Evolutionary conservation across 116 monocot genomes (phyloP).

Genomic region (Thalassia testudinum): DNA sequence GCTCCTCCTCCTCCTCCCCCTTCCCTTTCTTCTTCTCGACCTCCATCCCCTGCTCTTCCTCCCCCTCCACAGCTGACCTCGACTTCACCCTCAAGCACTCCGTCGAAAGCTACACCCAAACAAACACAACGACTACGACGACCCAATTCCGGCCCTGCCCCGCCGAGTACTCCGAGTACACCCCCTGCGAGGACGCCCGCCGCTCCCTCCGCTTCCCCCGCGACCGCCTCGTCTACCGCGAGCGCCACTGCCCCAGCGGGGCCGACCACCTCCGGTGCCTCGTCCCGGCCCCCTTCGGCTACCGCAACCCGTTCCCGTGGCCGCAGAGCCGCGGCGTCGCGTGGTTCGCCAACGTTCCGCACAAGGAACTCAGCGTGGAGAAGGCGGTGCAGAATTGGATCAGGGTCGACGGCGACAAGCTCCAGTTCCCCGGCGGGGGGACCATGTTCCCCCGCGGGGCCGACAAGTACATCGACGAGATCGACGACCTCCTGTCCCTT

Average conservation of each 20-base stretch:
- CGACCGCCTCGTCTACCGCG: slow-evolving; percentile 40
- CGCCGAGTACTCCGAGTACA: slow-evolving; percentile 19
- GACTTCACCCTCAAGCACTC: slow-evolving; percentile 10
- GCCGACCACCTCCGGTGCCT: slow-evolving; percentile 42
- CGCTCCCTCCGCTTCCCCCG: slow-evolving; percentile 45
- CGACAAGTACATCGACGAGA: slow-evolving; percentile 63
- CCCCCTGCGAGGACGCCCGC: slow-evolving; percentile 62
- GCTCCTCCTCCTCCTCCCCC: not conserved
- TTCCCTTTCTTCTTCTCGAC: not conserved
- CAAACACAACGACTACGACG: not conserved
- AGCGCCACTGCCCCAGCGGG: slow-evolving; percentile 57
- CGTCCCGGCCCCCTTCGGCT: slow-evolving; percentile 50
- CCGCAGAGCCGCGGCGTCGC: slow-evolving; percentile 37
- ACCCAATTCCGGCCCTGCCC: slow-evolving; percentile 6
- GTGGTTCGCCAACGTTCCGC: slow-evolving; percentile 80
- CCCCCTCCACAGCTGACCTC: not conserved
- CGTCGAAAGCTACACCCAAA: not conserved
- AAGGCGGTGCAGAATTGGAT: slow-evolving; percentile 89
- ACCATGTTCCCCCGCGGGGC: slow-evolving; percentile 91
- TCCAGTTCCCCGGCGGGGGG: slow-evolving; percentile 79
- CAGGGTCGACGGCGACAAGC: slow-evolving; percentile 53
- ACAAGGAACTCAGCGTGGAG: slow-evolving; percentile 71
- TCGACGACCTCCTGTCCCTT: slow-evolving; percentile 36
- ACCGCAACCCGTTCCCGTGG: slow-evolving; percentile 67
- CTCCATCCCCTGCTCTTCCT: not conserved